phyloP scores from a whole-genome alignment of 2,329 filamentous ascomycete species.

The Neocatenulostroma microsporum region DNA sequence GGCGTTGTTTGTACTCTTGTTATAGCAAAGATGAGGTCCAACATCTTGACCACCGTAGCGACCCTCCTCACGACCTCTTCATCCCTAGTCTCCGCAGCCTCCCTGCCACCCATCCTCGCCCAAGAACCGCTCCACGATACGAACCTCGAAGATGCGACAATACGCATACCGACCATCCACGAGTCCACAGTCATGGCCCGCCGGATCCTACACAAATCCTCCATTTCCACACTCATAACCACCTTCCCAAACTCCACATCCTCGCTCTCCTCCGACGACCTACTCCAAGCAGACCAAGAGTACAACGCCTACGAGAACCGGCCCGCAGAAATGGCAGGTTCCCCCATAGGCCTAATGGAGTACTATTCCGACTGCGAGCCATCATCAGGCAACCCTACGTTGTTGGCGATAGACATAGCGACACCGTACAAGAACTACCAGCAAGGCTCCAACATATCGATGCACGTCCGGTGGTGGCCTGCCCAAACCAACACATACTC shows the following conservation, averaged over 20 bases:
- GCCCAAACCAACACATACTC: slow-evolving; percentile 27
- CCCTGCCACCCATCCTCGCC: slow-evolving; percentile 4
- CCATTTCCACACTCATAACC: slow-evolving; percentile 73
- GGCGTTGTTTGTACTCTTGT: too few relatives aligned
- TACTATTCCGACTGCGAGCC: slow-evolving; percentile 75
- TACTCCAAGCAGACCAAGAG: slow-evolving; percentile 16
- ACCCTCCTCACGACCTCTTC: too few relatives aligned
- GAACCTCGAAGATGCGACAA: slow-evolving; percentile 12
- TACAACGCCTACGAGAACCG: slow-evolving; percentile 38
- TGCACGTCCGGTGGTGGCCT: slow-evolving; percentile 66
- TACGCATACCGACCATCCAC: slow-evolving; percentile 63
- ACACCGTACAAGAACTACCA: slow-evolving; percentile 81
- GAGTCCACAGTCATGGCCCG: slow-evolving; percentile 84
- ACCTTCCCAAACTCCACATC: slow-evolving; percentile 56
- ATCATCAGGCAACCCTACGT: slow-evolving; percentile 66
- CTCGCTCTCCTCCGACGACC: slow-evolving; percentile 23
- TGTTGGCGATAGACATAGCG: slow-evolving; percentile 78
- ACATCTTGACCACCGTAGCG: background rate
- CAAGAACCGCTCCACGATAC: slow-evolving; percentile 3
- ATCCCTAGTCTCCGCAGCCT: background rate
- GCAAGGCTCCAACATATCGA: slow-evolving; percentile 75
- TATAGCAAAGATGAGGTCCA: background rate
- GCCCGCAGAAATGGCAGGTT: slow-evolving; percentile 58
- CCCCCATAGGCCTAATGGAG: slow-evolving; percentile 77
- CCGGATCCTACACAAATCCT: slow-evolving; percentile 74